Base-by-base conservation (phyloP, 2,329 filamentous ascomycete species). In the Penicillium sp. region DNA sequence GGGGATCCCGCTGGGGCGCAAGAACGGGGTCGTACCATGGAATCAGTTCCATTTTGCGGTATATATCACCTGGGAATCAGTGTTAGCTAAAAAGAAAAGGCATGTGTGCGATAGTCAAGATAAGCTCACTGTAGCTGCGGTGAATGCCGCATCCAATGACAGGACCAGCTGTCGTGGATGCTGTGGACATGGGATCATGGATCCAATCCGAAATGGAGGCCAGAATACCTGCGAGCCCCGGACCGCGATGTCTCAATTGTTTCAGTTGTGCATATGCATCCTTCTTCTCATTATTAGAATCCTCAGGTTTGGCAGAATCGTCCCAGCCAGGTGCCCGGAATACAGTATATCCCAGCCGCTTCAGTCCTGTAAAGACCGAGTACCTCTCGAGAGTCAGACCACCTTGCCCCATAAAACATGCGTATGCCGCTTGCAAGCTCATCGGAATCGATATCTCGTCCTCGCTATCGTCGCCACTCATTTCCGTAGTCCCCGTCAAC, bases 351-450 rank as follows among this genome's bases (percentile, higher is more conserved):
- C 95, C 93, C 35, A 85, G 80, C 50, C 95, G 84, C 72, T 89
- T 95, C 66, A 99, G 79, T 53, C 92, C 88, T 1, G 92, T 84
- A 72, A 93, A 99, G 27, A 98, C 93, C 50, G 90, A 90, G 67
- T 92, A 98, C 68, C 91, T 87, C 65, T 96, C 91, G 58, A 97
- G 79, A 0, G 83, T 85, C 62, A 88, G 65, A 10, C 80, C 82
- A 27, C 76, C 88, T 25, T 84, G 79, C 1, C 92, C 92, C 62
- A 96, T 84, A 53, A 96, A 87, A 23, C 92, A 83, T 5, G 93
- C 85, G 78, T 98, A 98, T 0, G 92, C 92, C 6, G 90, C 93
- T 73, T 98, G 91, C 39, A 98, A 77, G 74, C 91, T 96, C 80
- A 99, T 88, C 0, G 93, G 92, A n/a, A 95, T 74, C 0, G 89